A percentile compares a stretch with the other conserved stretches of the same genome.
Evolutionary conservation across 345 rosid species (phyloP).

Genomic region (Aquilaria sinensis): DNA sequence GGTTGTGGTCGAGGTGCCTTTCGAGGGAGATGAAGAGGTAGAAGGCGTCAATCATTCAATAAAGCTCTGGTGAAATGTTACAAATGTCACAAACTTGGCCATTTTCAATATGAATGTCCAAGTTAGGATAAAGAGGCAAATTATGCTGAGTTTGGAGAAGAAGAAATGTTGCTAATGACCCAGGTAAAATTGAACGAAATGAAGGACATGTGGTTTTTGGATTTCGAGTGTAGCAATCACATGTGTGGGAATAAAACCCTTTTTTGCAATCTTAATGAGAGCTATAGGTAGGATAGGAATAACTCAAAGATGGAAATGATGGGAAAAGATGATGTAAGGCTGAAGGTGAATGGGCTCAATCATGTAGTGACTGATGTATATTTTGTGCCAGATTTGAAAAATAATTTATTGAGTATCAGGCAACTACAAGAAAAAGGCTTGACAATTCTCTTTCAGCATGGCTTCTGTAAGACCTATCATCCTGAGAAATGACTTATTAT

Average conservation of each 20-base stretch:
- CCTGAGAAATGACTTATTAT: too few species aligned
- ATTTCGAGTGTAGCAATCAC: not conserved
- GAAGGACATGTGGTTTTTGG: too few species aligned
- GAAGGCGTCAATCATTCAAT: too few species aligned
- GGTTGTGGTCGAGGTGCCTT: too few species aligned
- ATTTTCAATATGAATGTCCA: too few species aligned
- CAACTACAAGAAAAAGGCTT: not conserved
- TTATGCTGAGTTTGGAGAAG: too few species aligned
- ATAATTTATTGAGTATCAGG: not conserved
- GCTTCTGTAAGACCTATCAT: too few species aligned
- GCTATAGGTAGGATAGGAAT: not conserved
- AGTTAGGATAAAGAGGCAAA: too few species aligned
- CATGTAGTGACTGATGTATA: not conserved
- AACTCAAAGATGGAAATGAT: not conserved
- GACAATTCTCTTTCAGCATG: not conserved
- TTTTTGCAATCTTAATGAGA: not conserved
- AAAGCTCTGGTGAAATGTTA: too few species aligned
- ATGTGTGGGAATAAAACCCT: not conserved
- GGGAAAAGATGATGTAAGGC: not conserved
- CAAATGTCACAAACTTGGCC: too few species aligned
- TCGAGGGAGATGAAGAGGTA: too few species aligned
- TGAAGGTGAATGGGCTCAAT: not conserved
- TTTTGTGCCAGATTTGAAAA: not conserved
- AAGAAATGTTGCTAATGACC: not conserved
- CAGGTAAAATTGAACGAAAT: too few species aligned